phyloP scores from a whole-genome alignment of 176 grass and related monocot species.

The Carex littledalei region DNA sequence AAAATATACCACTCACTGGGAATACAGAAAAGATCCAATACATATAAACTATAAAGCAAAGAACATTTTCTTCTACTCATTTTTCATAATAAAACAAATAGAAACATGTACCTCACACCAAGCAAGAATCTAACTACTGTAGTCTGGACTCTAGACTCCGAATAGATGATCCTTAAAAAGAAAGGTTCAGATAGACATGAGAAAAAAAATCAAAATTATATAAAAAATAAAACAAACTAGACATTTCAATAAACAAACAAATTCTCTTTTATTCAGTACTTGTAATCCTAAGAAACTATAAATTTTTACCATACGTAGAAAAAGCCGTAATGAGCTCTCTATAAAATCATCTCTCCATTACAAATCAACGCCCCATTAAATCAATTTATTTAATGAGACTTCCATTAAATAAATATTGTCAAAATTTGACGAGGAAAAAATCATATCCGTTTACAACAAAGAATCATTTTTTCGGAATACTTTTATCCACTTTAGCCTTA shows the following conservation, averaged over 20 bases:
- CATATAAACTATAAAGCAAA: background rate
- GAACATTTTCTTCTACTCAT: background rate
- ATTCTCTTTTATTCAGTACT: conserved; percentile 3
- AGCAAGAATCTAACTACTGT: background rate
- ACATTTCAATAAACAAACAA: background rate
- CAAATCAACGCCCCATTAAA: background rate
- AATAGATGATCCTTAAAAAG: background rate
- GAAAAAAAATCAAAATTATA: background rate
- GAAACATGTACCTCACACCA: background rate
- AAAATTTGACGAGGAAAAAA: conserved; percentile 10
- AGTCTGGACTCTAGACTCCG: background rate
- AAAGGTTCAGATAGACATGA: background rate
- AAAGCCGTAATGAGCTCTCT: background rate
- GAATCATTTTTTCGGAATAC: background rate
- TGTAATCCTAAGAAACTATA: background rate
- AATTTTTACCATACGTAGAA: background rate
- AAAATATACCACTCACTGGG: background rate
- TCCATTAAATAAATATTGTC: background rate
- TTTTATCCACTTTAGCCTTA: conserved; percentile 86
- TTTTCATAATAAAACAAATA: background rate
- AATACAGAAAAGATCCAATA: background rate
- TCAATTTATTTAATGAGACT: background rate
- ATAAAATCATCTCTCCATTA: background rate
- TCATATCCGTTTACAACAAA: background rate
- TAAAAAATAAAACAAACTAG: background rate